Conservation (phyloP, 2,329 filamentous ascomycete species). For the Whalleya microplaca region DNA sequence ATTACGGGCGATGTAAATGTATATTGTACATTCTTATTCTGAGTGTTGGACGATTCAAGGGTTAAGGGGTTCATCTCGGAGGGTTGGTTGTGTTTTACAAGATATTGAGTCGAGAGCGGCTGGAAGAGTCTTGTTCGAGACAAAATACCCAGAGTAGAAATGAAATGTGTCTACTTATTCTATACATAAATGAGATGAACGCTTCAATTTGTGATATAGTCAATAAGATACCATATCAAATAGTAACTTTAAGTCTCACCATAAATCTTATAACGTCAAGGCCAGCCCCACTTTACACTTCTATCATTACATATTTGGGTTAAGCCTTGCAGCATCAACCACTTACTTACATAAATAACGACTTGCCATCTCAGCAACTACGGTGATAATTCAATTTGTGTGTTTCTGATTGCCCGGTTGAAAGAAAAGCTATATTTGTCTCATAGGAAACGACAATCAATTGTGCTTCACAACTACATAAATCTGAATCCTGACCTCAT, state of each 20-base stretch:
- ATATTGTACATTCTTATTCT: conserved; percentile 22
- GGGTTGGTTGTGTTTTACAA: conserved; percentile 1
- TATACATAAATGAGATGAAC: not conserved
- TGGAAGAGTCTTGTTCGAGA: not conserved
- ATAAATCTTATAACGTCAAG: not conserved
- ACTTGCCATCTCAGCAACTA: not conserved
- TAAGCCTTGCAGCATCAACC: not conserved
- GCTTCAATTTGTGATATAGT: not conserved
- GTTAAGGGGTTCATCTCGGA: conserved; percentile 12
- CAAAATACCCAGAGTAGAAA: not conserved
- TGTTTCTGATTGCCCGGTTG: not conserved
- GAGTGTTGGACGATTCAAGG: conserved; percentile 13
- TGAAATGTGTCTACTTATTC: not conserved
- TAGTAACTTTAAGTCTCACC: not conserved
- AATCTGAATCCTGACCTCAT: not conserved
- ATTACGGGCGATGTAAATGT: conserved; percentile 8
- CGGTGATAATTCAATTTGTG: not conserved
- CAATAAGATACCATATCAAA: not conserved
- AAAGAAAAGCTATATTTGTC: not conserved
- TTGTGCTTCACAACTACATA: not conserved
- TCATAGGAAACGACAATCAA: not conserved
- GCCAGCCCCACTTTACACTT: no score
- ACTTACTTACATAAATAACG: not conserved
- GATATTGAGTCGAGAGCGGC: not conserved
- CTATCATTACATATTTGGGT: not conserved